phyloP scores from a whole-genome alignment of 495 filamentous ascomycete genomes.

The Cercophora scortea region DNA sequence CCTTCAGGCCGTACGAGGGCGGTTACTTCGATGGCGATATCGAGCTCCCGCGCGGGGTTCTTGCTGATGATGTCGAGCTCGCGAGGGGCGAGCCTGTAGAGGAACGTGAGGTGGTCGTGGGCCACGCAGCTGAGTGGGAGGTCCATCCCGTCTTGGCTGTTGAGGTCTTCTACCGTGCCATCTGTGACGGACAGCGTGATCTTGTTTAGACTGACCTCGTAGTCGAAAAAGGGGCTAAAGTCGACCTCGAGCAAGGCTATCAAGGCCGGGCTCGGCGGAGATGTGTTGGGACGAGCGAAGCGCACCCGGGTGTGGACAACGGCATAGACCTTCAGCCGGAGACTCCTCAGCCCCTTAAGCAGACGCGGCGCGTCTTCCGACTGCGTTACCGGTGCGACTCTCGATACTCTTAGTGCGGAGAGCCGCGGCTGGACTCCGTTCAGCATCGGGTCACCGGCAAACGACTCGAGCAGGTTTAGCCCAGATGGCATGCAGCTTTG shows the following conservation, averaged over 20 bases:
- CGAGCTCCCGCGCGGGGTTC: slow-evolving; percentile 39
- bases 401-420: slow-evolving; percentile 70
- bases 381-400: slow-evolving; percentile 57
- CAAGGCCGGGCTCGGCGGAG: slow-evolving; percentile 55
- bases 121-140: slow-evolving; percentile 66
- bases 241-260: slow-evolving; percentile 83
- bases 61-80: slow-evolving; percentile 50
- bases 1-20: slow-evolving; percentile 46
- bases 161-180: slow-evolving; percentile 63
- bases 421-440: slow-evolving; percentile 62
- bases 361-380: slow-evolving; percentile 47
- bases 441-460: slow-evolving; percentile 61
- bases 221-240: slow-evolving; percentile 73
- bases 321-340: slow-evolving; percentile 66
- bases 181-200: slow-evolving; percentile 58
- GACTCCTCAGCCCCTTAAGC: slow-evolving; percentile 56
- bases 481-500: slow-evolving; percentile 67
- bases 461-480: slow-evolving; percentile 73
- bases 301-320: slow-evolving; percentile 77
- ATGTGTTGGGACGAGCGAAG: slow-evolving; percentile 64
- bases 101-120: slow-evolving; percentile 75
- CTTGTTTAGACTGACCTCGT: slow-evolving; percentile 59
- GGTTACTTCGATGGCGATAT: slow-evolving; percentile 58
- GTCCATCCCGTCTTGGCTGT: slow-evolving; percentile 42
- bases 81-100: slow-evolving; percentile 68